phyloP scores from a whole-genome alignment of 805 yeast genomes.

The Nakazawaea molendinolei region DNA sequence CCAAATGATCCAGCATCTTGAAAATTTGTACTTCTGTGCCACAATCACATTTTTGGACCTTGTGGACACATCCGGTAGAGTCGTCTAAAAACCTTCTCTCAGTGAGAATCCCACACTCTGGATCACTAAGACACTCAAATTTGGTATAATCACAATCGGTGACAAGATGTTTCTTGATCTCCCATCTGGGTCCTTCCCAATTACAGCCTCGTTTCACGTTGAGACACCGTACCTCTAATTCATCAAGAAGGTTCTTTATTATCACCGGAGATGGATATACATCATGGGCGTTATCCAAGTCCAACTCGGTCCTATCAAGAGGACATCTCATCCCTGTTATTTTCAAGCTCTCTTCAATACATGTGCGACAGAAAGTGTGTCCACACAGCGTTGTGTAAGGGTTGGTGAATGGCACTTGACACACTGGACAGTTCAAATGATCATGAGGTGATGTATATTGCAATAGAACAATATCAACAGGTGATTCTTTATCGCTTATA shows the following conservation, averaged over 20 bases:
- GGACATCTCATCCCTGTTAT: slow-evolving; percentile 43
- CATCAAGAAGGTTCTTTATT: slow-evolving; percentile 54
- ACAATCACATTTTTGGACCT: slow-evolving; percentile 32
- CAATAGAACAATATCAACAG: slow-evolving; percentile 22
- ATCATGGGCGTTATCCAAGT: slow-evolving; percentile 20
- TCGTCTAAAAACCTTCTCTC: slow-evolving; percentile 16
- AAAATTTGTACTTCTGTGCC: slow-evolving; percentile 21
- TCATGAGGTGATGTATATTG: slow-evolving; percentile 21
- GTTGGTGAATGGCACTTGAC: slow-evolving; percentile 54
- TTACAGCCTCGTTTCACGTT: slow-evolving; percentile 46
- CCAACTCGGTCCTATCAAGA: slow-evolving; percentile 48
- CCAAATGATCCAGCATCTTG: slow-evolving; percentile 28
- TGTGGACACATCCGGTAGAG: slow-evolving; percentile 32
- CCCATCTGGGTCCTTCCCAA: slow-evolving; percentile 55
- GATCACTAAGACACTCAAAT: slow-evolving; percentile 26
- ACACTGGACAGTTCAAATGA: slow-evolving; percentile 50
- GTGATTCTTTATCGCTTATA: neutral
- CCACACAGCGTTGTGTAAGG: slow-evolving; percentile 64
- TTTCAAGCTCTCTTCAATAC: slow-evolving; percentile 41
- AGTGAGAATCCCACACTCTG: slow-evolving; percentile 11
- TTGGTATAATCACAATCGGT: slow-evolving; percentile 31
- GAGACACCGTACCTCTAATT: slow-evolving; percentile 49
- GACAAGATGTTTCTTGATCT: slow-evolving; percentile 41
- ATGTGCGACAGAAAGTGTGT: slow-evolving; percentile 57
- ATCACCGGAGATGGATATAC: slow-evolving; percentile 49